Evolutionary conservation across 2,329 filamentous ascomycete species (phyloP), one percentile per base, ranked within the genome.

Genomic region (Pseudogymnoascus sp.): DNA sequence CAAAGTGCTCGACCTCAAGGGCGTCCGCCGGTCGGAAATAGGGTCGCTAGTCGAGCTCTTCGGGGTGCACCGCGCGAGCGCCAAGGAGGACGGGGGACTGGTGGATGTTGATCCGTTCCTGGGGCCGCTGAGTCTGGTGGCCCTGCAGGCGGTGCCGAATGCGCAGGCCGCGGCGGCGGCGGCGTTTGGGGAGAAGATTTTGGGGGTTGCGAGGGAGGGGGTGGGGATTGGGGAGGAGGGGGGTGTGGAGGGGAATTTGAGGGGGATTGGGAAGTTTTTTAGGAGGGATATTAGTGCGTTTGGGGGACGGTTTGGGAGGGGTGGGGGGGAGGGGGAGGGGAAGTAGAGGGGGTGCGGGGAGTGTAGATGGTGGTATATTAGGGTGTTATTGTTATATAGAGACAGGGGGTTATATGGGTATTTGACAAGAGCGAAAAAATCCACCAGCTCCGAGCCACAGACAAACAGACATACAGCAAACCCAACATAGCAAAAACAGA

Each of bases 201-300:
- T 97, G 67, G 96, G 88, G 71, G 92, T 91, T 26, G 93, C 93
- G 8, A 83, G 92, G 66, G 92, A 97, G 71, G 91, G 88, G 0
- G 67, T 44, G 65, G 79, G 71, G 38, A 77, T 80, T 63, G 80
- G 84, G 63, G 86, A 88, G 70, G 85, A 84, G 7, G 91, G 89
- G 62, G 91, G 89, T 61, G 84, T 97, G 67, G 96, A 97, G 73
- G 93, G 96, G 76, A 97, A 97, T 76, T 74, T 97, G 76, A 93
- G 91, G 78, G 96, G 91, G 74, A 90, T 99, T 76, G 93, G 93
- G 23, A 97, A 96, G 77, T 97, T 97, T 78, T 97, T 97, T 79
- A 87, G 89, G 67, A 81, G 93, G 67, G 93, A 97, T 78, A 87
- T 93, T 67, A 89, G 90, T 31, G 85, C 87, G 2, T 83, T 93